Conservation (phyloP, 2,329 filamentous ascomycete species). For the Plenodomus biglobosus region DNA sequence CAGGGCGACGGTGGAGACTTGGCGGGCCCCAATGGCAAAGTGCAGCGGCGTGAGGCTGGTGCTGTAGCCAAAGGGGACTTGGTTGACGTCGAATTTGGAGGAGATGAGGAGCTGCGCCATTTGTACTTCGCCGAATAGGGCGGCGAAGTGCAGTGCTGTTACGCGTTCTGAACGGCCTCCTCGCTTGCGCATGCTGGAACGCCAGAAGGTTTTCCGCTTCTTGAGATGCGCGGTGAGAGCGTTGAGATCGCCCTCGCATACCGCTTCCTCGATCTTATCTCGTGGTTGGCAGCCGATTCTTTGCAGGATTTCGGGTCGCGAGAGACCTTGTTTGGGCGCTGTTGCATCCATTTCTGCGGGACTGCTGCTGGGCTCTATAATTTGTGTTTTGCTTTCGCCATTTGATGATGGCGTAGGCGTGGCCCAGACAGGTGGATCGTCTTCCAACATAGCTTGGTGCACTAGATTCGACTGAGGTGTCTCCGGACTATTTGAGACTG, state of each 20-base stretch:
- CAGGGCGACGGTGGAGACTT: slow-evolving; percentile 26
- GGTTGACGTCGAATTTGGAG: slow-evolving; percentile 23
- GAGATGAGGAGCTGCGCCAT: slow-evolving; percentile 21
- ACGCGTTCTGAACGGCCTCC: slow-evolving; percentile 19
- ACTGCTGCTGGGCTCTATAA: background rate
- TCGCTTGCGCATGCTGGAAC: slow-evolving; percentile 21
- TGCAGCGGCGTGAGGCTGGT: slow-evolving; percentile 22
- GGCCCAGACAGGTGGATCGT: background rate
- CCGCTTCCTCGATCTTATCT: slow-evolving; percentile 24
- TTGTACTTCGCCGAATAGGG: slow-evolving; percentile 28
- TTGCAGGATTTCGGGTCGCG: slow-evolving; percentile 22
- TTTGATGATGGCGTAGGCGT: background rate
- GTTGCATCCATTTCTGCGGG: background rate
- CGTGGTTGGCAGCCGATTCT: slow-evolving; percentile 25
- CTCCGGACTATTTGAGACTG: background rate
- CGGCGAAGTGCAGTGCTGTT: slow-evolving; percentile 29
- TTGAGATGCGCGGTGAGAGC: slow-evolving; percentile 16
- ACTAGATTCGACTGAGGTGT: background rate
- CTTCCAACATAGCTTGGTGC: background rate
- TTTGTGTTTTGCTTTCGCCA: background rate
- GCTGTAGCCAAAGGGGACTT: slow-evolving; percentile 26
- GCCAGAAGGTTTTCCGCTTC: slow-evolving; percentile 23
- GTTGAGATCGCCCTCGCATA: slow-evolving; percentile 17
- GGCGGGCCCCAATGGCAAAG: slow-evolving; percentile 26
- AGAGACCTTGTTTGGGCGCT: slow-evolving; percentile 1